Evolutionary conservation across 768 basidiomycete genomes (phyloP), one percentile per base, ranked within the genome.

Genomic region (Chalciporus chontae): DNA sequence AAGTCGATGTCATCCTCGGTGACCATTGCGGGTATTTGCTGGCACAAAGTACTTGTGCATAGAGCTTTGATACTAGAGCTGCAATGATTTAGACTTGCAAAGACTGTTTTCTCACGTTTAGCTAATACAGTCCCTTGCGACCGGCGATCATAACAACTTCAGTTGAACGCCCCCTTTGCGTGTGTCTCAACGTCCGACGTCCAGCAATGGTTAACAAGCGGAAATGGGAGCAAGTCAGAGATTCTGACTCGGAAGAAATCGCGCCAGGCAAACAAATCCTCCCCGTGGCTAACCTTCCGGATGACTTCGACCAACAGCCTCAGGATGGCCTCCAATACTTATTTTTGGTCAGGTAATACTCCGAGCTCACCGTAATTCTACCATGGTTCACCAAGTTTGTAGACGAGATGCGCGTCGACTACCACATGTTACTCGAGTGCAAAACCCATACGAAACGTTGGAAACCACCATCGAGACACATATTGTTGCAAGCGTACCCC

Each of bases 231-330:
- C 73, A 79, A 10, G 40, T 61, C 3, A 75, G 77, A 17, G 75
- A 77, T 57, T 77, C 73, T 6, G 82, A 84, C 40, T 78, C 80
- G 8, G 85, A 87, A 0, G 81, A 84, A 44, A 72, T 77, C 14
- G 65, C 75, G 8, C 76, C 80, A 44, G 87, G 87, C 38, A 80
- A 71, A 54, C 88, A 90, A 67, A 85, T 79, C 21, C 74, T 92
- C 3, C 90, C 90, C 15, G 86, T 92, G n/a, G 89, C 90, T 17
- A 77, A 83, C 59, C 76, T 92, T 43, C 86, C 88, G n/a, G 62
- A 70, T 17, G 74, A 85, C 60, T 92, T 85, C 62, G 69, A 80
- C 54, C 79, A 73, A 21, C 77, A 76, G 43, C 88, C 90, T 0
- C 65, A 68, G 58, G 84, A 91, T 67, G 90, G 90, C 3, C 56